These are phyloP conservation scores for Globisporangium nodosum DNA, from an alignment of 352 stramenopile genomes.

Conservation along the genomic window DNA sequence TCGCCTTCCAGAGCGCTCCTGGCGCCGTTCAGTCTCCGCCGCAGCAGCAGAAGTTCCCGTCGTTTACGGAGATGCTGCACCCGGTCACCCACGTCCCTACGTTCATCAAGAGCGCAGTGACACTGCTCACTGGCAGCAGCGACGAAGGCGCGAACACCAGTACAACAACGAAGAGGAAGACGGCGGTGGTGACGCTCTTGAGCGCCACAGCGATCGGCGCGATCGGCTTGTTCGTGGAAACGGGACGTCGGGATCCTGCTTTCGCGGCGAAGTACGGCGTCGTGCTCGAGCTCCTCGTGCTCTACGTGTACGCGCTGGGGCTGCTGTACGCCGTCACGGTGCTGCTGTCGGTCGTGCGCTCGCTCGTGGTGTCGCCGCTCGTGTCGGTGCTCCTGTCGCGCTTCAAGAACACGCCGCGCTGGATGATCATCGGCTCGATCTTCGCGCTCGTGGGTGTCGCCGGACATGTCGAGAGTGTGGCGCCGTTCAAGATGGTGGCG, in stretches of 20 bases:
- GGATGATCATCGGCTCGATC: slow-evolving; percentile 41
- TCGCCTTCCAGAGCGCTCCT: slow-evolving; percentile 30
- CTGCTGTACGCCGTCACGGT: slow-evolving; percentile 40
- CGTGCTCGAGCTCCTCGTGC: slow-evolving; percentile 23
- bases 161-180: neutral
- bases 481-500: slow-evolving; percentile 17
- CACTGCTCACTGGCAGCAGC: slow-evolving; percentile 1
- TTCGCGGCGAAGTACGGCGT: slow-evolving; percentile 13
- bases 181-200: neutral
- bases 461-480: slow-evolving; percentile 27
- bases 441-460: slow-evolving; percentile 30
- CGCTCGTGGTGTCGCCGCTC: slow-evolving; percentile 34
- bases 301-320: slow-evolving; percentile 56
- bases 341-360: slow-evolving; percentile 30
- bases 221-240: slow-evolving; percentile 5
- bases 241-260: slow-evolving; percentile 7
- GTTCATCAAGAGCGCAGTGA: slow-evolving; percentile 14
- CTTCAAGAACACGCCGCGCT: slow-evolving; percentile 28
- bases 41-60: slow-evolving; percentile 33
- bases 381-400: slow-evolving; percentile 17
- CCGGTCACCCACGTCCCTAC: slow-evolving; percentile 35
- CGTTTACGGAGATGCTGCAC: slow-evolving; percentile 57
- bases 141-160: neutral
- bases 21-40: slow-evolving; percentile 1
- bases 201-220: neutral